phyloP scores from a whole-genome alignment of 768 basidiomycete species.

The Boletus huronensis region DNA sequence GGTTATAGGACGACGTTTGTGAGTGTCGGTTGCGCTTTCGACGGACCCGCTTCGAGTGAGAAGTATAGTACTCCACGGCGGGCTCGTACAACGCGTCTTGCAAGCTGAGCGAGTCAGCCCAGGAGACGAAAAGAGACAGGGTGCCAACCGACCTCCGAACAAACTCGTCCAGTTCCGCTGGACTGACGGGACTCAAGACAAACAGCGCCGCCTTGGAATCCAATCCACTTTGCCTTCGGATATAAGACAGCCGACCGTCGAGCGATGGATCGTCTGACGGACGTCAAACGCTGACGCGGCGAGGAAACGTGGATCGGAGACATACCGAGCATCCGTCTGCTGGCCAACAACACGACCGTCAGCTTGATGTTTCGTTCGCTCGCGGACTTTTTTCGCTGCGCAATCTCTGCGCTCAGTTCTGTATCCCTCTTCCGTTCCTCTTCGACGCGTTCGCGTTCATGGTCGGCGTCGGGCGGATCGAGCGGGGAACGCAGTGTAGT shows the following conservation, averaged over 20 bases:
- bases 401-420: slow-evolving; percentile 77
- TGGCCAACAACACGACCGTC: slow-evolving; percentile 92
- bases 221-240: slow-evolving; percentile 82
- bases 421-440: slow-evolving; percentile 73
- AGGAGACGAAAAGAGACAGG: not conserved
- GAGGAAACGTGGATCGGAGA: not conserved
- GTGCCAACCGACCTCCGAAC: slow-evolving; percentile 58
- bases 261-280: slow-evolving; percentile 75
- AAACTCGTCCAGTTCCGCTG: slow-evolving; percentile 85
- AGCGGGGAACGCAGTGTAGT: slow-evolving; percentile 49
- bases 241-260: slow-evolving; percentile 80
- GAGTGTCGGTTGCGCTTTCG: slow-evolving; percentile 85
- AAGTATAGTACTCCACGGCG: slow-evolving; percentile 88
- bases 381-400: slow-evolving; percentile 71
- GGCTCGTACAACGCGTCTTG: slow-evolving; percentile 87
- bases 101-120: slow-evolving; percentile 45
- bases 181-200: slow-evolving; percentile 88
- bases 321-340: slow-evolving; percentile 79
- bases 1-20: slow-evolving; percentile 49
- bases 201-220: slow-evolving; percentile 92
- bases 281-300: not conserved
- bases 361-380: slow-evolving; percentile 90
- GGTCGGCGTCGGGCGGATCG: slow-evolving; percentile 50
- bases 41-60: slow-evolving; percentile 88
- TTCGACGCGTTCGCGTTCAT: slow-evolving; percentile 53